Base-by-base conservation (phyloP, 768 basidiomycete genomes). In the Cystobasidium ongulense region DNA sequence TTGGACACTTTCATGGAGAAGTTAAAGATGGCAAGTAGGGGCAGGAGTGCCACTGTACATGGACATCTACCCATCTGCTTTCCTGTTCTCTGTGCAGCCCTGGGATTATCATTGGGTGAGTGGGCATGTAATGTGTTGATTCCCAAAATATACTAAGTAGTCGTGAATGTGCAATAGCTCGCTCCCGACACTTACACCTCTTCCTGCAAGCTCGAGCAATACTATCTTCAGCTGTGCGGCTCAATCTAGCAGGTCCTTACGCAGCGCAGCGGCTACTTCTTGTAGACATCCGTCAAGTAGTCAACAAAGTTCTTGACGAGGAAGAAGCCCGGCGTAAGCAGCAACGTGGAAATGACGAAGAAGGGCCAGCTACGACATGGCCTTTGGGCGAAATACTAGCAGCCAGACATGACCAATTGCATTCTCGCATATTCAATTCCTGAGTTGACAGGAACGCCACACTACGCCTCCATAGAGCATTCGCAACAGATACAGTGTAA, bases 231-330 rank as follows among this genome's bases (percentile, higher is more conserved):
- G 88, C 92, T 1, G 90, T 99, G 21, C 87, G 96, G 7, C 84
- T 98, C 78, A 98, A 98, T 81, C 86, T 86, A 29, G 85, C 96
- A 76, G 96, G 96, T 0, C 96, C 96, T 0, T 99, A 99, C 80
- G 87, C 87, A 23, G 86, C 96, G 0, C 93, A 98, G 78, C 91
- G 93, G 76, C 82, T 95, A 21, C 83, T 99, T 8, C 82, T 94
- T 54, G 89, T 90, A 77, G 84, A 86, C 25, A 84, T 90, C 13
- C 84, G 85, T n/a, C 85, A 86, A 0, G 80, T 95, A 52, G 86
- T 96, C 38, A 85, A 86, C 4, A 80, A 81, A 1, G 86, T 89
- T 74, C 78, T 84, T 5, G 74, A 77, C 0, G 83, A 81, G 66
- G 87, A 50, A 36, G 52, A 72, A 31, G 73, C 11, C 71, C 74